Base-by-base conservation (phyloP, 345 rosid species). In the Citrus australasica region DNA sequence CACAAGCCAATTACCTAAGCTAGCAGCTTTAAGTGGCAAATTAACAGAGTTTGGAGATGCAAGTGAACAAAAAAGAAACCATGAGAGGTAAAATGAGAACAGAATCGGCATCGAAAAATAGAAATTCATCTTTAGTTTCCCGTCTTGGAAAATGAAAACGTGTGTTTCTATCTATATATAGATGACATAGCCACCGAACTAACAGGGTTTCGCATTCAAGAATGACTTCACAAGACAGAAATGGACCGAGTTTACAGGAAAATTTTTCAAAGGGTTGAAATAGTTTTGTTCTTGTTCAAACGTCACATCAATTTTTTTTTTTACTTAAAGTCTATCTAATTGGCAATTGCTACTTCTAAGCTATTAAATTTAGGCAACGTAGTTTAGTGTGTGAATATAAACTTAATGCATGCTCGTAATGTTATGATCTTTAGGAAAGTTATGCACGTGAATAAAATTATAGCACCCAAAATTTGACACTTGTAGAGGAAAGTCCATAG, bases 1-100 rank as follows among this genome's bases (percentile, higher is more conserved):
- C 40, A 85, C 71, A 30, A 85, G 83, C 88, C 88, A 85, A 42
- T 85, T 85, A 3, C 88, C 88, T 11, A 83, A 60, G 67, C 82
- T 85, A 6, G 78, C 83, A 78, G 86, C 83, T 79, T 79, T 85
- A 25, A 85, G 11, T 32, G 79, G 79, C 46, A 73, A 38, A 42
- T 56, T 10, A 28, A 30, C 19, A 64, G 55, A 35, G 0, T 65
- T 19, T 4, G 78, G 28, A 42, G 40, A 38, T 55, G 38, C 13
- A 19, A 66, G 66, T 28, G 76, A 65, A 2, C 28, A 6, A 14
- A 55, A 67, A 33, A 67, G 61, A 73, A 60, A 3, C 17, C 64
- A 28, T 11, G 61, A 63, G 42, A 75, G 19, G 65, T 6, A 63
- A 2, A 63, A 62, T 14, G 14, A 64, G 17, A 11, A 48, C 11